These are phyloP conservation scores for Furcasterigmium furcatum DNA, from an alignment of 2,329 filamentous ascomycete species.

Conservation along the genomic window DNA sequence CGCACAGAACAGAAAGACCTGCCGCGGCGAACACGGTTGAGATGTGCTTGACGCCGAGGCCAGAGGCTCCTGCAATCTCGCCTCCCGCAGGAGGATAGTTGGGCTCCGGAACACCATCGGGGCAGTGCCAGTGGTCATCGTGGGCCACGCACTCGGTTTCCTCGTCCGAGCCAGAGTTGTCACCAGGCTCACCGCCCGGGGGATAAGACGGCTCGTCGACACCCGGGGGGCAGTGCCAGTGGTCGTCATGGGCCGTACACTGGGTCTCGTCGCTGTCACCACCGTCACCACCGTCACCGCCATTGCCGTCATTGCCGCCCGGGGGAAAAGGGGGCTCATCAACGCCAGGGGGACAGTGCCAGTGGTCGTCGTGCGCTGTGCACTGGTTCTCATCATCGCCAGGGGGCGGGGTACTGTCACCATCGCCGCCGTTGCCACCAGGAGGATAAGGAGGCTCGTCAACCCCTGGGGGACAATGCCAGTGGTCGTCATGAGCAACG, in stretches of 20 bases:
- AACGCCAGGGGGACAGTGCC: conserved; percentile 9
- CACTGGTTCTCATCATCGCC: background rate
- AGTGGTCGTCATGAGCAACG: too few species aligned
- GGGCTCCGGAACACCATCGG: conserved; percentile 7
- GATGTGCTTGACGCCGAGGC: background rate
- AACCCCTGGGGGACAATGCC: conserved; percentile 7
- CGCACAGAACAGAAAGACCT: too few species aligned
- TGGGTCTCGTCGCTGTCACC: background rate
- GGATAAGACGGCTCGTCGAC: conserved; percentile 1
- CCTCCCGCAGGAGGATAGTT: background rate
- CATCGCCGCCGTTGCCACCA: background rate
- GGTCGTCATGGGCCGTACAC: conserved; percentile 1
- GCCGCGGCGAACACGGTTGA: too few species aligned
- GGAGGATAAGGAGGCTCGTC: background rate
- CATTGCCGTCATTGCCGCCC: too few species aligned
- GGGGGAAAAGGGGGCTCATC: background rate
- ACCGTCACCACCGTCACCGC: background rate
- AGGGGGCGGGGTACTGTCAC: background rate
- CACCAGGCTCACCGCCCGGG: background rate
- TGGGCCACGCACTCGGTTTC: too few species aligned
- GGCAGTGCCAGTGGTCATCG: conserved; percentile 10
- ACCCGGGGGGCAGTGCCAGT: conserved; percentile 8
- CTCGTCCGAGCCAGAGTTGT: background rate
- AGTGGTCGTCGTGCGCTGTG: too few species aligned
- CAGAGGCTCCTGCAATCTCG: background rate